phyloP scores from a whole-genome alignment of 768 basidiomycete species.

The Mycena kentingensis region DNA sequence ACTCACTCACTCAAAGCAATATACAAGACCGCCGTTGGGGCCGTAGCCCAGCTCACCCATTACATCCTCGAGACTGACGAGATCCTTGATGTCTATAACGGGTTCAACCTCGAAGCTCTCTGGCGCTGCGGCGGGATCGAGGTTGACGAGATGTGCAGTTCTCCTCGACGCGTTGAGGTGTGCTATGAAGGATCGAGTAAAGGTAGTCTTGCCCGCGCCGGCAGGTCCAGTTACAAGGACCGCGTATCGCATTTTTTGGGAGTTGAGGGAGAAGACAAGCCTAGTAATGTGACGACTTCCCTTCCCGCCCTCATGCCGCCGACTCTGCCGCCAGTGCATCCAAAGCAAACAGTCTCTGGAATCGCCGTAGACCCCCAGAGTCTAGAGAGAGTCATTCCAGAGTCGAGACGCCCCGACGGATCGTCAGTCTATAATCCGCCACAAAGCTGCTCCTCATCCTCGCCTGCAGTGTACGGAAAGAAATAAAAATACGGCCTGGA shows the following conservation, averaged over 20 bases:
- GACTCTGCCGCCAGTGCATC: conserved; percentile 77
- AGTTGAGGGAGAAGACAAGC: conserved; percentile 6
- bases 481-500: conserved; percentile 87
- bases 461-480: conserved; percentile 71
- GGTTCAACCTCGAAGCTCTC: conserved; percentile 92
- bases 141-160: conserved; percentile 90
- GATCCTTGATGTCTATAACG: conserved; percentile 88
- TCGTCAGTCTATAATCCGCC: conserved; percentile 55
- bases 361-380: conserved; percentile 86
- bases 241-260: conserved; percentile 74
- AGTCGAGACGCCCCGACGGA: conserved; percentile 81
- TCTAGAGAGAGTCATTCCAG: conserved; percentile 85
- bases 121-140: conserved; percentile 90
- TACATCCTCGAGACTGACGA: conserved; percentile 91
- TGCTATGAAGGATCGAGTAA: conserved; percentile 84
- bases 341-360: conserved; percentile 70
- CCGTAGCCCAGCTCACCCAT: conserved; percentile 95
- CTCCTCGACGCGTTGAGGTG: conserved; percentile 84
- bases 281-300: too few relatives aligned
- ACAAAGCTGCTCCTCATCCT: conserved; percentile 15
- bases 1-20: conserved; percentile 98
- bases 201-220: conserved; percentile 96
- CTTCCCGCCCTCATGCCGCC: too few relatives aligned
- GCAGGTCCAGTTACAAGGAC: conserved; percentile 94
- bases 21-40: conserved; percentile 95